Percentiles rank a stretch among this genome's conserved stretches.
Conservation (phyloP, 768 basidiomycete species). For the Podaxis sp. region DNA sequence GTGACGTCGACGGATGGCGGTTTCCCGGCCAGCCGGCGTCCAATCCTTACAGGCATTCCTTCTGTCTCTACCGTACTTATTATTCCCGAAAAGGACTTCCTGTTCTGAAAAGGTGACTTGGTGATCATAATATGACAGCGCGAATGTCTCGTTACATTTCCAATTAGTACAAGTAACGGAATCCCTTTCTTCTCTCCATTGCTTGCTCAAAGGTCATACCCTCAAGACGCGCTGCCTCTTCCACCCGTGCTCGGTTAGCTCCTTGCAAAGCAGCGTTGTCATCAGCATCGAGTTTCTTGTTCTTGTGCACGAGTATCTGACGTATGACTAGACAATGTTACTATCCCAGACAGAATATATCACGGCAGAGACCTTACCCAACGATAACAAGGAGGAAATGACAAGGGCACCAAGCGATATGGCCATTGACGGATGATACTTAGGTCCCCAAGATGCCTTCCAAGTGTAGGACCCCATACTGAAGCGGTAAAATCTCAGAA, state of each 20-base stretch:
- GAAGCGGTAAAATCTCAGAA: not conserved
- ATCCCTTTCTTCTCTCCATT: conserved; percentile 49
- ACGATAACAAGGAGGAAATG: conserved; percentile 27
- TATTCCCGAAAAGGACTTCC: no score
- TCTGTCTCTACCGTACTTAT: no score
- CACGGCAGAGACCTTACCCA: conserved; percentile 19
- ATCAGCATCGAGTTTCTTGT: conserved; percentile 44
- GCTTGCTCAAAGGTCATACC: conserved; percentile 59
- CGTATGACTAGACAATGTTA: conserved; percentile 29
- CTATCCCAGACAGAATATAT: not conserved
- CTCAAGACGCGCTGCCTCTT: conserved; percentile 55
- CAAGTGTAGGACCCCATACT: conserved; percentile 57
- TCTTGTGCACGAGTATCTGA: conserved; percentile 46
- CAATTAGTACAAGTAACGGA: conserved; percentile 50
- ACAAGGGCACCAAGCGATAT: conserved; percentile 36
- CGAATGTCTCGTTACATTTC: not conserved
- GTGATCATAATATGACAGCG: not conserved
- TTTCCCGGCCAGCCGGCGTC: no score
- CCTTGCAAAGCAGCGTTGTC: conserved; percentile 40
- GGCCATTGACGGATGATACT: conserved; percentile 55
- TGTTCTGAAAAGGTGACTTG: not conserved
- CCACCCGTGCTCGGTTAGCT: conserved; percentile 44
- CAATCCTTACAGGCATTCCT: no score
- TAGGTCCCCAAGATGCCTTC: conserved; percentile 51
- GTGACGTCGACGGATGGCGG: no score